Base-by-base conservation (phyloP, 2,329 filamentous ascomycete species). In the Curvularia spicifera region DNA sequence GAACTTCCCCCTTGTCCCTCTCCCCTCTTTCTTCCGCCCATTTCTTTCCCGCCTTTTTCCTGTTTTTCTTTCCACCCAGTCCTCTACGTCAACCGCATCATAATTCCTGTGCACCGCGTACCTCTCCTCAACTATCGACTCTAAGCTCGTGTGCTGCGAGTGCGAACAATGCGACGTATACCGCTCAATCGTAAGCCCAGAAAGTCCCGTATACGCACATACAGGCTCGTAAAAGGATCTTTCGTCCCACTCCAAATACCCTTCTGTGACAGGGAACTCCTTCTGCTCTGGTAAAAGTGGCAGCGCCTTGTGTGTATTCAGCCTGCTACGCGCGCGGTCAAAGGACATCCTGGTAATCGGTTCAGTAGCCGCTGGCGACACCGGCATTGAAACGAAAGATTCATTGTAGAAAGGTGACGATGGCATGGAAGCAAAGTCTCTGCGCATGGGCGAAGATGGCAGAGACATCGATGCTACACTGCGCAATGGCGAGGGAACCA, bases 61-160 rank as follows among this genome's bases (percentile, higher is more conserved):
- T 43, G 68, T 65, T 22, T 4, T 12, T 12, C 29, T 24, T 5
- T 46, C 39, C 4, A 62, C 44, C 37, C 46, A 37, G 1, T 37
- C 15, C 15, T 37, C 35, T 15, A 37, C 35, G 7, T 18, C 15
- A n/a, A 18, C 35, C 1, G 33, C 33, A 8, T 37, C 13, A 6
- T 37, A 37, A 5, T 9, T 5, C 5, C 13, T 5, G 18, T 37
- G 35, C 35, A 18, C n/a, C 1, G 15, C 15, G 7, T 37, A 8
- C 5, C 35, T 37, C 15, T 37, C 15, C 15, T 37, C 35, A 5
- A 8, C 15, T 9, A 37, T 12, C 3, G 2, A n/a, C 15, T 37
- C 35, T 9, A 15, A 18, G n/a, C 35, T 37, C 3, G 15, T 8
- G 2, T 18, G n/a, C 15, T 37, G 15, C 22, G 22, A 24, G 22